Base-by-base conservation (phyloP, 164 flowering plant species). In the Cinnamomum micranthum region DNA sequence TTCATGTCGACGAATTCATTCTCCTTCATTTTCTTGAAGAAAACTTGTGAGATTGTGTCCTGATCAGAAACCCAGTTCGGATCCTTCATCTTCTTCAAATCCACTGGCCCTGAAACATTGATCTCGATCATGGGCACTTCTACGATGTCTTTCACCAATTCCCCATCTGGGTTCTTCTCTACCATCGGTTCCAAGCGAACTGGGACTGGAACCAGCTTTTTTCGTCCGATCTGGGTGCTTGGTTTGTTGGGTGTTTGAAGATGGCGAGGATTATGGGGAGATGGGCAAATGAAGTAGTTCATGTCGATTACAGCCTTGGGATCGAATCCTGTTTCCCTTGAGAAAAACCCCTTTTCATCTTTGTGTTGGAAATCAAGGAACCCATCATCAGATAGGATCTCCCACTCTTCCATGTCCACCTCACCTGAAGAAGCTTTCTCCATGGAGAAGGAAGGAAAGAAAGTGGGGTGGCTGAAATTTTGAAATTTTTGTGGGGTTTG, bases 1-100 rank as follows among this genome's bases (percentile, higher is more conserved):
- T 83, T 87, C 87, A 86, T 89, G 89, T 87, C 92, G 90, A 80
- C 90, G 28, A 87, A 85, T 86, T 89, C 83, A 67, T 76, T 81
- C 81, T 86, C 86, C 82, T 85, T 82, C 80, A 78, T 68, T 80
- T 85, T 82, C 70, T 80, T 84, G 84, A 87, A 85, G 87, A 55
- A 55, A 20, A 86, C 87, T 76, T 80, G 84, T 11, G 87, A 80
- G 27, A 79, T 62, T 51, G 73, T 31, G 19, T 84, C 86, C 70
- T 81, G 84, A 78, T 88, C 86, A 13, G 77, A 83, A 15, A n/a
- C 82, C 28, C 31, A 22, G 50, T 10, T 50, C 11, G 78, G 75
- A 55, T 15, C n/a, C n/a, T 55, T 55, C 60, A 55, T 55, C 47
- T 41, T 41, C 11, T 41, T 11, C 68, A 63, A 59, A 41, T 60